Evolutionary conservation across 768 basidiomycete species (phyloP).

Genomic region (Xanthoconium stramineum): DNA sequence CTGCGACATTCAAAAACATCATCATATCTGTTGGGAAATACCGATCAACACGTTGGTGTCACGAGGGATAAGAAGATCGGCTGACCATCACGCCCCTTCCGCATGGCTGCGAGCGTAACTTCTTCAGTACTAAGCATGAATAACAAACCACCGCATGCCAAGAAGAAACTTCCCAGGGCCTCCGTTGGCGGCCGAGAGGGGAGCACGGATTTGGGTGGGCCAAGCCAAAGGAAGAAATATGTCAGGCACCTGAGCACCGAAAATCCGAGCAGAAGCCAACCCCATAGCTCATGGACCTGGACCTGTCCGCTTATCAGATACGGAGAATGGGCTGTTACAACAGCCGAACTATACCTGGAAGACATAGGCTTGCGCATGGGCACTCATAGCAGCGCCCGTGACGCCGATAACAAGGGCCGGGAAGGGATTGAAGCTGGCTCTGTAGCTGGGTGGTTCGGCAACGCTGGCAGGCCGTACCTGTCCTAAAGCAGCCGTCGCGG

Average conservation of each 20-base stretch:
- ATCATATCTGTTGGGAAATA: slow-evolving; percentile 57
- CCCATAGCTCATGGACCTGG: slow-evolving; percentile 90
- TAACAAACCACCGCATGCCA: slow-evolving; percentile 82
- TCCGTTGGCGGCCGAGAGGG: slow-evolving; percentile 95
- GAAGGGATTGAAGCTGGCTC: slow-evolving; percentile 84
- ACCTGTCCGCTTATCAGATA: slow-evolving; percentile 45
- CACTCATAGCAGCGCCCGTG: slow-evolving; percentile 91
- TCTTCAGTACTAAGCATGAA: slow-evolving; percentile 93
- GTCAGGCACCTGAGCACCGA: slow-evolving; percentile 80
- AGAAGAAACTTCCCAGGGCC: slow-evolving; percentile 80
- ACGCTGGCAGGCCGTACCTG: slow-evolving; percentile 31
- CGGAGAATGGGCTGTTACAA: background rate
- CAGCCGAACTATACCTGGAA: slow-evolving; percentile 58
- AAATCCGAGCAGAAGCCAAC: slow-evolving; percentile 76
- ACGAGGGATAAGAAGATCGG: background rate
- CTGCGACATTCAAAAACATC: slow-evolving; percentile 85
- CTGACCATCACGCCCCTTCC: slow-evolving; percentile 79
- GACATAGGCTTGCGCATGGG: slow-evolving; percentile 86
- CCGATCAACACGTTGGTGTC: slow-evolving; percentile 4
- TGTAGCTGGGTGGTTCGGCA: slow-evolving; percentile 69
- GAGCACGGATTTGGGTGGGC: slow-evolving; percentile 76
- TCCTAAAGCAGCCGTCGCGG: slow-evolving; percentile 41
- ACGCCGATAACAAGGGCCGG: slow-evolving; percentile 92
- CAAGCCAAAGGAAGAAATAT: slow-evolving; percentile 92
- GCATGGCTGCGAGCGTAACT: slow-evolving; percentile 86